A percentile compares a stretch with the other conserved stretches of the same genome.
These are phyloP conservation scores for Sicyos edulis DNA, from an alignment of 306 rosid genomes.

Conservation along the genomic window DNA sequence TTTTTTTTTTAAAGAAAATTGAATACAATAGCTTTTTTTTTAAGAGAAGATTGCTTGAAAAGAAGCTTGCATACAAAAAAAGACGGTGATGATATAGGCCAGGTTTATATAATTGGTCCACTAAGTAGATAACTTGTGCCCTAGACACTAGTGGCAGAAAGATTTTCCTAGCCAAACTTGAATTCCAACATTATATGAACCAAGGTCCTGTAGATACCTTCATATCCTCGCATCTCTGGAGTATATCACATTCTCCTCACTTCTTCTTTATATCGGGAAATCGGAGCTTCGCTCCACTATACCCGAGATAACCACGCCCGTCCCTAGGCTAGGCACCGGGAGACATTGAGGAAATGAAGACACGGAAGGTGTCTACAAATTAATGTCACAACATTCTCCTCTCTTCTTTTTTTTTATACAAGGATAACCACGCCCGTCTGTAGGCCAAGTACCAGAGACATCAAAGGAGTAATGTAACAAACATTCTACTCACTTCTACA, in stretches of 20 bases:
- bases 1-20: not conserved
- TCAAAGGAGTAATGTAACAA: too few relatives aligned
- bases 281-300: too few relatives aligned
- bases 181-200: slow-evolving; percentile 1
- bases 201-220: slow-evolving; percentile 7
- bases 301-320: too few relatives aligned
- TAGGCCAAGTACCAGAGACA: too few relatives aligned
- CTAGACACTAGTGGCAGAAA: not conserved
- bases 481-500: not conserved
- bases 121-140: slow-evolving; percentile 4
- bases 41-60: not conserved
- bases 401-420: too few relatives aligned
- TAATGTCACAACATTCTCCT: too few relatives aligned
- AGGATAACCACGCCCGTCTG: too few relatives aligned
- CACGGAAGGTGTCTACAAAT: too few relatives aligned
- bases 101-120: not conserved
- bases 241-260: not conserved
- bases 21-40: not conserved
- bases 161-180: not conserved
- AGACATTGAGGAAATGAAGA: too few relatives aligned
- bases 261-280: too few relatives aligned
- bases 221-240: not conserved
- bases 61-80: not conserved
- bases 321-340: too few relatives aligned
- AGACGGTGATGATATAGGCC: not conserved